Evolutionary conservation across 768 basidiomycete genomes (phyloP), one percentile per base, ranked within the genome.

Genomic region (Naganishia onofrii): DNA sequence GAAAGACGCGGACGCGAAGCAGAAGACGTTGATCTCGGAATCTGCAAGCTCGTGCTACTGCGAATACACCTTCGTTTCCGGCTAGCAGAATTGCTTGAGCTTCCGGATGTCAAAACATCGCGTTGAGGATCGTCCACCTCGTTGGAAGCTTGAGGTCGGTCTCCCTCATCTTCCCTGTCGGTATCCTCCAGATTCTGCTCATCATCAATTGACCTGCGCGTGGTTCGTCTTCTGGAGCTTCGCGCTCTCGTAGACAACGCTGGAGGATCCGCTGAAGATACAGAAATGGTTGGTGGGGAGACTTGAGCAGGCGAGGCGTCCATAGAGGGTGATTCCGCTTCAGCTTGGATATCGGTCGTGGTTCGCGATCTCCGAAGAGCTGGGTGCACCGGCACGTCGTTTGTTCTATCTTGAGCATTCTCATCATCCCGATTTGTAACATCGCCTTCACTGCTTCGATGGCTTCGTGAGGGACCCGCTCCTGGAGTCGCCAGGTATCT

Each of bases 1-100:
- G 60, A 63, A 44, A 34, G 60, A 23, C 26, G 42, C 6, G 60
- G 23, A 1, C 60, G 38, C 2, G 28, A 42, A 29, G 60, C n/a
- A 12, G 38, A 26, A 42, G 36, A 44, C 7, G 60, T 63, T 13
- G 60, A 63, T 7, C n/a, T 63, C n/a, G 60, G 60, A 23, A 63
- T 42, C 60, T 63, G 60, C n/a, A 63, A 44, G 38, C 42, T 63
- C 29, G 60, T 44, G 32, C 23, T 46, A 34, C 60, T 63, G 26
- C 60, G 60, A 44, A 63, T 63, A 63, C 60, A 63, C 38, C 60
- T 42, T 26, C 60, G 60, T 44, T 63, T 63, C 26, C 60, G 34
- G 26, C 42, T 46, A 6, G 57, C 38, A 17, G 38, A 28, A 28
- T 63, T 63, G 28, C 23, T 44, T 2, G 60, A 63, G n/a, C 21